Conservation (phyloP, 164 flowering plant species). For the Brasenia schreberi region DNA sequence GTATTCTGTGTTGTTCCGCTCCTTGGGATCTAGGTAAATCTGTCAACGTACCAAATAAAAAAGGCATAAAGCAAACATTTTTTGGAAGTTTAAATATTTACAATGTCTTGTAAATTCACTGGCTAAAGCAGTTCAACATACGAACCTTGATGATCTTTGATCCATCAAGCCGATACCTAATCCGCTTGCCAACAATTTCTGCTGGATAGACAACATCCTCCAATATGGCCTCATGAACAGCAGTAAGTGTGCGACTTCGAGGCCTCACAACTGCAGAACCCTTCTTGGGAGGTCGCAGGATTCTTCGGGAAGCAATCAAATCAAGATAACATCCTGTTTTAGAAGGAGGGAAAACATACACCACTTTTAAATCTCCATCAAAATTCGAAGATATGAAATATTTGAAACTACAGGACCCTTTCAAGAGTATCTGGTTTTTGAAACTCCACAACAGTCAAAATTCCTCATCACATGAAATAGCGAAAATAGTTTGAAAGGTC, state of each 20-base stretch:
- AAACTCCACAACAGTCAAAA: no score
- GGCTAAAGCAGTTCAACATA: background rate
- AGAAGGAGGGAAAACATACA: background rate
- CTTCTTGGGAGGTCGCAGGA: slow-evolving; percentile 83
- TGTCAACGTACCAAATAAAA: background rate
- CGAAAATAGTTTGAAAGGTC: no score
- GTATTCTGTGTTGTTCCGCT: slow-evolving; percentile 11
- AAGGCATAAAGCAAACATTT: background rate
- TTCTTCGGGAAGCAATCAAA: slow-evolving; percentile 70
- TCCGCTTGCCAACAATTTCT: slow-evolving; percentile 83
- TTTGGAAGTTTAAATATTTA: background rate
- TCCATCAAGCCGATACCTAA: slow-evolving; percentile 65
- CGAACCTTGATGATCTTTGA: slow-evolving; percentile 73
- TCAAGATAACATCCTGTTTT: slow-evolving; percentile 58
- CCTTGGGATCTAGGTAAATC: slow-evolving; percentile 11
- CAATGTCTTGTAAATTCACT: background rate
- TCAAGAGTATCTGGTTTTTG: no score
- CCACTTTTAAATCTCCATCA: no score
- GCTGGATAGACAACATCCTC: slow-evolving; percentile 83
- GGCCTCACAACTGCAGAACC: slow-evolving; percentile 76
- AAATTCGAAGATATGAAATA: no score
- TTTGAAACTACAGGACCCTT: no score
- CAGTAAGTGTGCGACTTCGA: slow-evolving; percentile 66
- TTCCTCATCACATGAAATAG: no score
- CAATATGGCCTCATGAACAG: slow-evolving; percentile 79